Evolutionary conservation across 1,139 yeast genomes (phyloP).

Genomic region (Kluyveromyces marxianus): DNA sequence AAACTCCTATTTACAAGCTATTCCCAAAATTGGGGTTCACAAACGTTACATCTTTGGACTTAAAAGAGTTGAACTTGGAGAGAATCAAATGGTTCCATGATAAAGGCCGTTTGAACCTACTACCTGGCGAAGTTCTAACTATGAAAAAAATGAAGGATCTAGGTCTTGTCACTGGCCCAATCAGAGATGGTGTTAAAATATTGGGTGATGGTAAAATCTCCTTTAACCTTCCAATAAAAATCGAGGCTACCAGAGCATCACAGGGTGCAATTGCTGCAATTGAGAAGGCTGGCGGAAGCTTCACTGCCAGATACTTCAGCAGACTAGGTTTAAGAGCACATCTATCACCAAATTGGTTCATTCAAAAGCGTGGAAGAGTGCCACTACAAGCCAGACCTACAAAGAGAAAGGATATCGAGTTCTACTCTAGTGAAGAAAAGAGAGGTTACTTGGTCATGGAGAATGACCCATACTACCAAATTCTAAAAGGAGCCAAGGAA

Average conservation of each 20-base stretch:
- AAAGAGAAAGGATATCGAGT: slow-evolving; percentile 70
- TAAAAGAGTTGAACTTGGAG: slow-evolving; percentile 48
- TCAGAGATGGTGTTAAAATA: slow-evolving; percentile 76
- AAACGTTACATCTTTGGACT: slow-evolving; percentile 44
- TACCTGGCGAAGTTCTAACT: slow-evolving; percentile 47
- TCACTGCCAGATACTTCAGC: slow-evolving; percentile 67
- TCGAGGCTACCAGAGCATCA: slow-evolving; percentile 82
- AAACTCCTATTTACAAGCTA: slow-evolving; percentile 82
- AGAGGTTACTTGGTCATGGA: slow-evolving; percentile 62
- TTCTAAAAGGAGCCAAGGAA: slow-evolving; percentile 21
- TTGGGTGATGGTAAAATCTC: slow-evolving; percentile 58
- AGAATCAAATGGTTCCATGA: slow-evolving; percentile 57
- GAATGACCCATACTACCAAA: slow-evolving; percentile 28
- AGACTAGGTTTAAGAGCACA: slow-evolving; percentile 63
- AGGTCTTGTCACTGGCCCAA: slow-evolving; percentile 64
- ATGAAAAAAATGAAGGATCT: slow-evolving; percentile 66
- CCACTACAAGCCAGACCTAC: slow-evolving; percentile 87
- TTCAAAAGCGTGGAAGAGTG: slow-evolving; percentile 63
- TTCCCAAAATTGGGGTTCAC: slow-evolving; percentile 90
- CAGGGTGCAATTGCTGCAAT: slow-evolving; percentile 63
- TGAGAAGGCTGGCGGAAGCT: slow-evolving; percentile 64
- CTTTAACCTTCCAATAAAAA: slow-evolving; percentile 54
- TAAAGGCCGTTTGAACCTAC: slow-evolving; percentile 59
- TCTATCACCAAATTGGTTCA: slow-evolving; percentile 63
- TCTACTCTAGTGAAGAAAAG: slow-evolving; percentile 61